These are phyloP conservation scores for Xylaria nigripes DNA, from an alignment of 495 filamentous ascomycete genomes.

Conservation along the genomic window DNA sequence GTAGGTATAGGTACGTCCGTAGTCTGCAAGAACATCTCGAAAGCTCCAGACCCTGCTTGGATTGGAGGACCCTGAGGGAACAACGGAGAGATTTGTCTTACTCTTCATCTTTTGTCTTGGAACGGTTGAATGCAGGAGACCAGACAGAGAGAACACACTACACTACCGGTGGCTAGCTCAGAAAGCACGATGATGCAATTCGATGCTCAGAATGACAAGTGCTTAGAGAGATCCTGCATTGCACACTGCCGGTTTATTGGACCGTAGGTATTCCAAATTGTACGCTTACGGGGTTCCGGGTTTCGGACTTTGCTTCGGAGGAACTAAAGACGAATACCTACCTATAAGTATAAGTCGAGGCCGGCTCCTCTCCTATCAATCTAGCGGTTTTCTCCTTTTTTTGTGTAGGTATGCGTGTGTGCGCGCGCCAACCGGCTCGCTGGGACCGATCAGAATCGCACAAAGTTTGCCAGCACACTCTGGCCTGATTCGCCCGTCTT, in stretches of 20 bases:
- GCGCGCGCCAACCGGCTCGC: background rate
- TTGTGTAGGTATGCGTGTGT: too few species aligned
- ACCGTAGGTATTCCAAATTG: too few species aligned
- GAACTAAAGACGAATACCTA: background rate
- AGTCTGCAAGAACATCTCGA: background rate
- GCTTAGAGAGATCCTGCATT: background rate
- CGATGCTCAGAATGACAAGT: background rate
- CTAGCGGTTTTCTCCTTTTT: background rate
- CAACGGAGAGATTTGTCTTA: background rate
- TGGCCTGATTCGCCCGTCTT: background rate
- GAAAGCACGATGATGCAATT: background rate
- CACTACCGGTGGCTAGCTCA: background rate
- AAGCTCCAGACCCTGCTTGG: background rate
- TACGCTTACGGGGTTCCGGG: too few species aligned
- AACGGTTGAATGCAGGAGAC: background rate
- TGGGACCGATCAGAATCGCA: slow-evolving; percentile 5
- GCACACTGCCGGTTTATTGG: too few species aligned
- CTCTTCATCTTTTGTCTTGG: background rate
- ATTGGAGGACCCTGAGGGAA: background rate
- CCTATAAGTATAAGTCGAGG: background rate
- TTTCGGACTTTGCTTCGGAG: background rate
- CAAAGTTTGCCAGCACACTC: background rate
- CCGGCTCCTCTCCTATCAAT: background rate
- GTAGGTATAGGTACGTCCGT: background rate
- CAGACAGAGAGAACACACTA: background rate